Evolutionary conservation across 495 filamentous ascomycete genomes (phyloP).

Genomic region (Podospora pseudoanserina): DNA sequence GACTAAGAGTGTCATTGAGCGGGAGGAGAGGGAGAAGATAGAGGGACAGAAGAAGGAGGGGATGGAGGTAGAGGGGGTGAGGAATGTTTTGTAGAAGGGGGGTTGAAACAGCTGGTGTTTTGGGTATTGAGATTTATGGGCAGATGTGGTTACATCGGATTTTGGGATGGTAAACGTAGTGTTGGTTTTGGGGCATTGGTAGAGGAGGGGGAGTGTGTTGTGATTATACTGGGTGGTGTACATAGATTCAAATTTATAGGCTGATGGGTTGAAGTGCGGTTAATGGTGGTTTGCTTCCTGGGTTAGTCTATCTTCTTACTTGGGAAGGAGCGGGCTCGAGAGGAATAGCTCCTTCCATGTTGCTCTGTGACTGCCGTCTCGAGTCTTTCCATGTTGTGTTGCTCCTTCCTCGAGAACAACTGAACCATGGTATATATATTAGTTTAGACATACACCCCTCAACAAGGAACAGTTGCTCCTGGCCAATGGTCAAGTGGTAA

Average conservation of each 20-base stretch:
- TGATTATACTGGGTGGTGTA: too few relatives aligned
- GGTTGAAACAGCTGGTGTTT: background rate
- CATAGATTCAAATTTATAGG: too few relatives aligned
- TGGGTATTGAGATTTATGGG: background rate
- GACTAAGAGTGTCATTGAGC: background rate
- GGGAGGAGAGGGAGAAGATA: background rate
- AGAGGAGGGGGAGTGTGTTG: too few relatives aligned
- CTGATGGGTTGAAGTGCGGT: background rate
- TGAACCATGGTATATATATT: background rate
- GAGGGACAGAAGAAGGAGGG: background rate
- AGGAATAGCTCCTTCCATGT: background rate
- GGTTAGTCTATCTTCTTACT: background rate
- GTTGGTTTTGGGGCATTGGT: too few relatives aligned
- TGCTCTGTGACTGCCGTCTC: background rate
- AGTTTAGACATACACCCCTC: background rate
- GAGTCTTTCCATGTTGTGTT: background rate
- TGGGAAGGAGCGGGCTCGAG: background rate
- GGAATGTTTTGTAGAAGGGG: slow-evolving; percentile 3
- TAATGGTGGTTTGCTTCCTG: background rate
- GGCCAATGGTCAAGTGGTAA: background rate
- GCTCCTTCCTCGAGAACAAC: background rate
- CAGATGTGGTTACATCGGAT: background rate
- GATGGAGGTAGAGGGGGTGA: background rate
- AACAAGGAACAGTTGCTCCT: background rate
- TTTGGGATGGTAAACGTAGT: background rate